These are phyloP conservation scores for Podospora pseudopauciseta DNA, from an alignment of 495 filamentous ascomycete genomes.

Conservation along the genomic window DNA sequence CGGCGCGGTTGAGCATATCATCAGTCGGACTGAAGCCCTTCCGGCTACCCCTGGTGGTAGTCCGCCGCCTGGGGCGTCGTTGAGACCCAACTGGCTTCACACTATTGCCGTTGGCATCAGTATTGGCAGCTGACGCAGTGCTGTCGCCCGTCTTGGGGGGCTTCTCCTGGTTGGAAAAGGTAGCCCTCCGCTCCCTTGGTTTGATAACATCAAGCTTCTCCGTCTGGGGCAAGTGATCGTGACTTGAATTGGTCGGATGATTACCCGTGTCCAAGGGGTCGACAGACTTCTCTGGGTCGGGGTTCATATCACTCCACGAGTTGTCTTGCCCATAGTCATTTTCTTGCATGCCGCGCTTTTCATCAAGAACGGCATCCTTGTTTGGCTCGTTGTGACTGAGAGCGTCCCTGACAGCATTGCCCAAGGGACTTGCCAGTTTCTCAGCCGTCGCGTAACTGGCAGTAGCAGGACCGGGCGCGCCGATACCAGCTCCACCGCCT, in stretches of 20 bases:
- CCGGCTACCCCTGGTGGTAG: constrained; percentile 70
- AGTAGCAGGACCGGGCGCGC: constrained; percentile 28
- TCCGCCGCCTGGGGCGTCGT: constrained; percentile 56
- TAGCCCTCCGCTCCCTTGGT: constrained; percentile 41
- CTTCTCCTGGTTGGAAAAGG: constrained; percentile 44
- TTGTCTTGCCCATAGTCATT: constrained; percentile 5
- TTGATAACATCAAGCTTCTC: constrained; percentile 19
- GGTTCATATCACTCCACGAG: constrained; percentile 15
- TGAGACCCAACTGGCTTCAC: constrained; percentile 33
- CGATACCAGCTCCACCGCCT: constrained; percentile 27
- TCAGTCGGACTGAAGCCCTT: constrained; percentile 60
- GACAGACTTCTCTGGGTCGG: constrained; percentile 39
- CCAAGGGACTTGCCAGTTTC: constrained; percentile 16
- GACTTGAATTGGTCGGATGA: constrained; percentile 17
- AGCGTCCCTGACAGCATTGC: constrained; percentile 2
- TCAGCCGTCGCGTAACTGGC: constrained; percentile 18
- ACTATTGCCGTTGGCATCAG: not conserved
- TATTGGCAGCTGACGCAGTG: not conserved
- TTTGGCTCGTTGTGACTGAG: not conserved
- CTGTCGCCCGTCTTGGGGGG: constrained; percentile 32
- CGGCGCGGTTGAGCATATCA: constrained; percentile 65
- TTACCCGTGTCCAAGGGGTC: not conserved
- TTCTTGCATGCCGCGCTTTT: constrained; percentile 22
- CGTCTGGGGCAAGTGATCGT: constrained; percentile 12
- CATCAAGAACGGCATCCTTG: constrained; percentile 11